Base-by-base conservation (phyloP, 2,329 filamentous ascomycete genomes). In the Pyrenochaeta sp. region DNA sequence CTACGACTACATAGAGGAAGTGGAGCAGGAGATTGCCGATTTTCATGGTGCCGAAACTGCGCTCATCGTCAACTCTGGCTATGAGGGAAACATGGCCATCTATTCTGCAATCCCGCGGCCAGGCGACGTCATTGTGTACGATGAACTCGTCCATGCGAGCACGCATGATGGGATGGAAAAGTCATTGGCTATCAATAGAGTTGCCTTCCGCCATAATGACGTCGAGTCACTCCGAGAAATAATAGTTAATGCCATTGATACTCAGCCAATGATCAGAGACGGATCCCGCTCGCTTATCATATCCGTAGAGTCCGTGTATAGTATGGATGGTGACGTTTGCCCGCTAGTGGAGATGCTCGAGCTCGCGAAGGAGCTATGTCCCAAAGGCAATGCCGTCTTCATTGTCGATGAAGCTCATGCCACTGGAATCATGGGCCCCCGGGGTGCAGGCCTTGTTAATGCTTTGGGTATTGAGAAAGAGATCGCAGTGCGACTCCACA, bases 291-390 rank as follows among this genome's bases (percentile, higher is more conserved):
- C 42, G 0, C 53, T 83, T 5, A 47, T 72, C 0, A 32, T 67
- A 0, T 71, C 68, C 0, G 60, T 75, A 0, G 58, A 69, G 4
- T 71, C 75, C 18, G 39, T n/a, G 49, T 93, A 94, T 72, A 92
- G 89, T 70, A 94, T 94, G 91, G 90, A 93, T 44, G 90, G 91
- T 0, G 89, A 92, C 60, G 75, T 90, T 14, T 84, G 85, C 0
- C 88, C 87, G 0, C 76, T 94, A 4, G 63, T 68, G 6, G 81
- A 86, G 4, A 82, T 92, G n/a, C 79, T 89, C 0, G 69, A 79
- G 0, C 77, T 83, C 7, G 81, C 88, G 0, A 81, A 88, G 32
- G 71, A 76, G 1, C 61, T 83, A 0, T 77, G 91, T 0, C 84
- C 87, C 0, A 55, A 53, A 0, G 81, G 81, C 0, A 92, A 91